These are phyloP conservation scores for Exophiala viscosa DNA, from an alignment of 2,329 filamentous ascomycete genomes.

Conservation along the genomic window DNA sequence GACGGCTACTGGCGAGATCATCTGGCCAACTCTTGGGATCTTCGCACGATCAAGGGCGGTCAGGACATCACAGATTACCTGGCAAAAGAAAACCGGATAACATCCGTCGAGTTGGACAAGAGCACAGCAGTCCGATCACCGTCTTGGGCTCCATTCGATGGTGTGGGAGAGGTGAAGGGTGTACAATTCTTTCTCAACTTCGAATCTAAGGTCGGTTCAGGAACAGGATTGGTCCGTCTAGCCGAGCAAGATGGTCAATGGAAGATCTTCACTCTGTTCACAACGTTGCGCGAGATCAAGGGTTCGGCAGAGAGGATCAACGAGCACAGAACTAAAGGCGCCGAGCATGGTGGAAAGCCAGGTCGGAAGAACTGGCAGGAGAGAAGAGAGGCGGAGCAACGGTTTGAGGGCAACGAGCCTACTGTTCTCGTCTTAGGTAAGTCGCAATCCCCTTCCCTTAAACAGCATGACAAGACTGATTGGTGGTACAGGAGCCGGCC, in stretches of 20 bases:
- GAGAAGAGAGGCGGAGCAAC: slow-evolving; percentile 45
- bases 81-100: slow-evolving; percentile 41
- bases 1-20: slow-evolving; percentile 59
- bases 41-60: slow-evolving; percentile 51
- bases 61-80: slow-evolving; percentile 38
- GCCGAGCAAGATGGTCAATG: slow-evolving; percentile 45
- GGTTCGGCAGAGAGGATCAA: slow-evolving; percentile 52
- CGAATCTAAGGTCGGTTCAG: slow-evolving; percentile 52
- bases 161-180: slow-evolving; percentile 46
- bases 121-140: slow-evolving; percentile 47
- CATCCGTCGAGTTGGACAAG: slow-evolving; percentile 45
- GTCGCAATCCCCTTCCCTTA: slow-evolving; percentile 25
- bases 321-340: slow-evolving; percentile 52
- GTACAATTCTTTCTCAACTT: slow-evolving; percentile 57
- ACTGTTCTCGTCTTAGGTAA: slow-evolving; percentile 60
- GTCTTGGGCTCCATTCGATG: slow-evolving; percentile 47
- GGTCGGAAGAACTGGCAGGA: slow-evolving; percentile 61
- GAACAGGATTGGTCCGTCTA: slow-evolving; percentile 56
- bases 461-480: slow-evolving; percentile 1
- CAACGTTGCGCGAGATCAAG: slow-evolving; percentile 53
- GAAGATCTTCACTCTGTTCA: slow-evolving; percentile 64
- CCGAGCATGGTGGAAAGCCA: slow-evolving; percentile 51
- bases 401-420: slow-evolving; percentile 53
- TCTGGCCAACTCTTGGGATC: slow-evolving; percentile 54
- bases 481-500: slow-evolving; percentile 60